Evolutionary conservation across 2,329 filamentous ascomycete genomes (phyloP).

Genomic region (Colletotrichum brevisporum): DNA sequence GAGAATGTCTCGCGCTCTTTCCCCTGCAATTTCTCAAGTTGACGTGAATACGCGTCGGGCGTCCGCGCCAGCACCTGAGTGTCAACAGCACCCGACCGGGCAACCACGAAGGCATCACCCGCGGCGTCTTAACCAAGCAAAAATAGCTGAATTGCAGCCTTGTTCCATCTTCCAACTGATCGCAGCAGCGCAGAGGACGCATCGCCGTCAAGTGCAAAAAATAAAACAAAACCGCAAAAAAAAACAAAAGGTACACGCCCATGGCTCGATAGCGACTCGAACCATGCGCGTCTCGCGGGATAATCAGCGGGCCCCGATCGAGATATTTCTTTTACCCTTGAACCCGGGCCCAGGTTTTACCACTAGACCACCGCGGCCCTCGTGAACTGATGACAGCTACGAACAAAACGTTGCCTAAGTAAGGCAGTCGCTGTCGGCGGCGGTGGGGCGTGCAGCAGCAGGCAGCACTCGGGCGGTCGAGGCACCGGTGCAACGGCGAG

Average conservation of each 20-base stretch:
- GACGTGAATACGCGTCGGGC: no score
- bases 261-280: background rate
- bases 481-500: background rate
- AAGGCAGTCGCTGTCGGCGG: background rate
- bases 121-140: no score
- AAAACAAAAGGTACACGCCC: background rate
- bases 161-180: no score
- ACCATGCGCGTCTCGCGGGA: background rate
- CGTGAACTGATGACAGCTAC: constrained; percentile 3
- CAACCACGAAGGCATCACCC: no score
- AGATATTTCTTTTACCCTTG: background rate
- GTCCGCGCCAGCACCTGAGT: no score
- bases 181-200: no score
- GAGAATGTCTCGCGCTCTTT: background rate
- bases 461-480: no score
- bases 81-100: no score
- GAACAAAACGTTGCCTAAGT: background rate
- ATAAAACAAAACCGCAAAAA: no score
- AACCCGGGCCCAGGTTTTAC: background rate
- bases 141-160: no score
- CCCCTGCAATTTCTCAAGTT: no score
- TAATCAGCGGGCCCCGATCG: background rate
- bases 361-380: background rate
- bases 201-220: no score
- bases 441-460: background rate